Conservation (phyloP, 192 early-diverging fungal species). For the Podila epicladia region DNA sequence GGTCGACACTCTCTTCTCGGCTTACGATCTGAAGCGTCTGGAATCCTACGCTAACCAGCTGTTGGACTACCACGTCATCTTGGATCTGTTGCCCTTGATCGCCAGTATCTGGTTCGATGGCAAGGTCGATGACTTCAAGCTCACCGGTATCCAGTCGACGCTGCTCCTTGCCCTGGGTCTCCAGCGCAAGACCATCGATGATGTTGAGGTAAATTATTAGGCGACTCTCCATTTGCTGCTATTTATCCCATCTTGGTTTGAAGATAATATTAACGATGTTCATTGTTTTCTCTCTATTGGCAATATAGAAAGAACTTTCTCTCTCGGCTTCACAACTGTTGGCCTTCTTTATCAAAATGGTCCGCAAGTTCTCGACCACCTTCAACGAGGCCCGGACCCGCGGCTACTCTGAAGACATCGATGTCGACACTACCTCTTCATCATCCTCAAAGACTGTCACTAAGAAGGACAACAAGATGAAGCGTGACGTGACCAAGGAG, state of each 20-base stretch:
- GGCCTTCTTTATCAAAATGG: constrained; percentile 94
- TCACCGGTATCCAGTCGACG: constrained; percentile 90
- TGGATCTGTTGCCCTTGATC: constrained; percentile 90
- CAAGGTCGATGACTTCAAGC: constrained; percentile 67
- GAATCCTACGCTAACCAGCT: constrained; percentile 97
- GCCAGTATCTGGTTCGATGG: constrained; percentile 83
- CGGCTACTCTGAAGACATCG: constrained; percentile 55
- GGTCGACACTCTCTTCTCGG: constrained; percentile 63
- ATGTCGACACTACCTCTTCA: constrained; percentile 45
- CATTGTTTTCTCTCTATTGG: not conserved
- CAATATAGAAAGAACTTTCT: constrained; percentile 78
- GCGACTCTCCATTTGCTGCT: not conserved
- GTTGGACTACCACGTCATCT: constrained; percentile 96
- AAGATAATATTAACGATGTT: not conserved
- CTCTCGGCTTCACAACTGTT: constrained; percentile 87
- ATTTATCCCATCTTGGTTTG: not conserved
- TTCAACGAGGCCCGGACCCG: constrained; percentile 70
- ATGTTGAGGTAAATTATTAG: constrained; percentile 64
- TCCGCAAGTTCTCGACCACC: constrained; percentile 82
- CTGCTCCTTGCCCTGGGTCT: constrained; percentile 90
- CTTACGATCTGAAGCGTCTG: constrained; percentile 94
- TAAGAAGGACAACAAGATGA: constrained; percentile 48
- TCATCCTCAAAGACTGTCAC: constrained; percentile 12
- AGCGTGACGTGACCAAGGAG: constrained; percentile 71
- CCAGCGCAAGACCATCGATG: constrained; percentile 92